Evolutionary conservation across 2,329 filamentous ascomycete species (phyloP).

Genomic region (Pseudopyrenochaeta lycopersici): DNA sequence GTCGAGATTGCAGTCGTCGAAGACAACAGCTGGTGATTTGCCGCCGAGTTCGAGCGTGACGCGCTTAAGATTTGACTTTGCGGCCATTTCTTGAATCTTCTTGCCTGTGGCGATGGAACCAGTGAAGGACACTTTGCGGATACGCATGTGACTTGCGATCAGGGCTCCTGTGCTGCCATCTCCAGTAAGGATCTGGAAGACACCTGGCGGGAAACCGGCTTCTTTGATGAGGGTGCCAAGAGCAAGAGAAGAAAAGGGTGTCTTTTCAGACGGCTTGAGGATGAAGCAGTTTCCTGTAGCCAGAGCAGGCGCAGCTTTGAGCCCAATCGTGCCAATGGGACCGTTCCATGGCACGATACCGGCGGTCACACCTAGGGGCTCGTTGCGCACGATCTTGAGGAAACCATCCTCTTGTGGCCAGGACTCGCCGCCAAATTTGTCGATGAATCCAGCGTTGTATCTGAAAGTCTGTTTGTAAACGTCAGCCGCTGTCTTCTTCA

Average conservation of each 20-base stretch:
- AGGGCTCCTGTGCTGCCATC: constrained; percentile 50
- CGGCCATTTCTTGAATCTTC: constrained; percentile 52
- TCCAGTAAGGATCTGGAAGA: constrained; percentile 52
- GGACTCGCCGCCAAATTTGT: constrained; percentile 45
- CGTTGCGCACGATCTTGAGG: constrained; percentile 52
- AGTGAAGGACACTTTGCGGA: constrained; percentile 55
- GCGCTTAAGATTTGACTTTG: constrained; percentile 54
- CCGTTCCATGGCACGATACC: constrained; percentile 56
- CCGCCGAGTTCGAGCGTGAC: constrained; percentile 57
- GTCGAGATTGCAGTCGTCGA: constrained; percentile 55
- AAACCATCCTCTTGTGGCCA: constrained; percentile 59
- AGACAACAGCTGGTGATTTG: constrained; percentile 55
- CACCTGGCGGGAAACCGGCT: constrained; percentile 52
- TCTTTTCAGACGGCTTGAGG: constrained; percentile 49
- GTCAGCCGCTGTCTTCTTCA: constrained; percentile 18
- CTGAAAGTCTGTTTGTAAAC: constrained; percentile 28
- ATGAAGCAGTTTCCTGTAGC: constrained; percentile 49
- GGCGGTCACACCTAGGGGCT: constrained; percentile 54
- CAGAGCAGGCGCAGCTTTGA: constrained; percentile 48
- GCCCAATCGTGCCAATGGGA: constrained; percentile 49
- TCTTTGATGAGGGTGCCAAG: constrained; percentile 46
- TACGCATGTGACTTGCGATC: constrained; percentile 49
- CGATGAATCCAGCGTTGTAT: constrained; percentile 49
- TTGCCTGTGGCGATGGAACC: constrained; percentile 50
- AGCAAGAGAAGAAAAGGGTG: constrained; percentile 43